Conservation (phyloP, 1,139 yeast species). For the Geotrichum histeridarum region DNA sequence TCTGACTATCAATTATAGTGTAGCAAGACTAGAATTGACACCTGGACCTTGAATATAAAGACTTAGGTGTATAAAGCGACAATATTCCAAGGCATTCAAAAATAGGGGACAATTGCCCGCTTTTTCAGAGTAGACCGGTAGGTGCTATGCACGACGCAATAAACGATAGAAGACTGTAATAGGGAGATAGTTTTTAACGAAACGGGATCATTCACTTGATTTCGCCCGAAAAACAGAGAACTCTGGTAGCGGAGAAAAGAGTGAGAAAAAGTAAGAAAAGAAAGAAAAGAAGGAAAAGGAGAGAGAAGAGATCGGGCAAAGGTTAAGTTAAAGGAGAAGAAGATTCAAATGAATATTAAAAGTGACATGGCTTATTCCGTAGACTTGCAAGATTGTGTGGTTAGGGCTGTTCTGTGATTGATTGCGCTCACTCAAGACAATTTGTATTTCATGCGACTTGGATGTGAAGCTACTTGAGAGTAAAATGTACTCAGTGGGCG, state of each 20-base stretch:
- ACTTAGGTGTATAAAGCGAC: not conserved
- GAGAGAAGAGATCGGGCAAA: not conserved
- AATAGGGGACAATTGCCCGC: too few relatives aligned
- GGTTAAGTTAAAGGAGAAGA: not conserved
- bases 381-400: too few relatives aligned
- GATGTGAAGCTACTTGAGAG: not conserved
- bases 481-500: constrained; percentile 27
- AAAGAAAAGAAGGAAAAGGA: not conserved
- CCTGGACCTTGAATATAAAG: not conserved
- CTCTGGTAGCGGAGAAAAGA: not conserved
- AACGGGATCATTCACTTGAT: too few relatives aligned
- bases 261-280: not conserved
- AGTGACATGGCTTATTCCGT: not conserved
- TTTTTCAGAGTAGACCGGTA: too few relatives aligned
- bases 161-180: too few relatives aligned
- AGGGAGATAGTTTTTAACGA: too few relatives aligned
- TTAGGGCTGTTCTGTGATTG: too few relatives aligned
- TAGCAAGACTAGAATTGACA: not conserved
- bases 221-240: not conserved
- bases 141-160: too few relatives aligned
- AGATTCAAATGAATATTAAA: not conserved
- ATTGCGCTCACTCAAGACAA: too few relatives aligned
- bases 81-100: too few relatives aligned
- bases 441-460: too few relatives aligned
- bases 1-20: too few relatives aligned